These are phyloP conservation scores for Paulownia fortunei DNA, from an alignment of 257 asterid genomes.

Conservation along the genomic window DNA sequence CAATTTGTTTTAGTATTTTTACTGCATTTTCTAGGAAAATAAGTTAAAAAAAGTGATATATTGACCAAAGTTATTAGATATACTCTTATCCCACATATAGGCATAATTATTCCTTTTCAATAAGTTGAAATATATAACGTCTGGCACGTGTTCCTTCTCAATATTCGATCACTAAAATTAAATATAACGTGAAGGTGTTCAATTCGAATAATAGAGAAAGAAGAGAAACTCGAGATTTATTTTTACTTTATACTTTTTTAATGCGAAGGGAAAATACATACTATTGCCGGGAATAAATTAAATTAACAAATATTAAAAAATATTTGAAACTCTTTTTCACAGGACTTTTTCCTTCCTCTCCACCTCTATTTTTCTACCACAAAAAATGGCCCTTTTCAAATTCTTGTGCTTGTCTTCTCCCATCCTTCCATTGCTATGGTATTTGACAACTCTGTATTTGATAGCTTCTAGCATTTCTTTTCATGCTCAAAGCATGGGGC, in stretches of 20 bases:
- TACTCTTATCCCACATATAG: too few relatives aligned
- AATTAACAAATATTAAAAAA: conserved; percentile 13
- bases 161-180: too few relatives aligned
- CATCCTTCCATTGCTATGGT: conserved; percentile 5
- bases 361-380: conserved; percentile 16
- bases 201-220: neutral
- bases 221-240: neutral
- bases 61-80: too few relatives aligned
- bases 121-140: too few relatives aligned
- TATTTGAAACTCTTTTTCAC: conserved; percentile 5
- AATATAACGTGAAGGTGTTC: too few relatives aligned
- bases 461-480: conserved; percentile 18
- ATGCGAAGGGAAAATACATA: conserved; percentile 14
- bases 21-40: neutral
- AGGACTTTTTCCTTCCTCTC: neutral
- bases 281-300: conserved; percentile 19
- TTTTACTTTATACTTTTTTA: neutral
- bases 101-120: too few relatives aligned
- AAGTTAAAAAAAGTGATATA: too few relatives aligned
- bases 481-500: conserved; percentile 16
- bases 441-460: conserved; percentile 17
- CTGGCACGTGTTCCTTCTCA: too few relatives aligned
- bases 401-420: conserved; percentile 10
- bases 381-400: neutral
- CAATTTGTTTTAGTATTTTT: neutral